phyloP scores from a whole-genome alignment of 768 basidiomycete species.

The Suillus sp. region DNA sequence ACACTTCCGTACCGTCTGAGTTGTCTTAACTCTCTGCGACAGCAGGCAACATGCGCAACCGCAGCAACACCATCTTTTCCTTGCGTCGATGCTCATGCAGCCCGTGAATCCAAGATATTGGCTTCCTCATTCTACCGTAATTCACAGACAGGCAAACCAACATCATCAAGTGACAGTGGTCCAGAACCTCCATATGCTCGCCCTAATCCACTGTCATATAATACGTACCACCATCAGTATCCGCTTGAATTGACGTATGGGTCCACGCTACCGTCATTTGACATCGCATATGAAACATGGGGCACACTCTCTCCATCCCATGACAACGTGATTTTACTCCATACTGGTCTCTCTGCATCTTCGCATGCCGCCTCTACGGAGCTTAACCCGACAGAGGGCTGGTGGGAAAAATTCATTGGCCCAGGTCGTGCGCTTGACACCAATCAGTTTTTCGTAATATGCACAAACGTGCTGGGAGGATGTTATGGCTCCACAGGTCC shows the following conservation, averaged over 20 bases:
- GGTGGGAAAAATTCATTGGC: slow-evolving; percentile 99
- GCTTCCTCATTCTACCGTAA: slow-evolving; percentile 29
- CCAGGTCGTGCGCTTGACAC: slow-evolving; percentile 95
- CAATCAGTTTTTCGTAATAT: slow-evolving; percentile 87
- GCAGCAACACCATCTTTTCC: slow-evolving; percentile 50
- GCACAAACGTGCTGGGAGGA: slow-evolving; percentile 95
- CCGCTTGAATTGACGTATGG: slow-evolving; percentile 73
- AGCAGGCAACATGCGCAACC: slow-evolving; percentile 1
- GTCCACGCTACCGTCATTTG: slow-evolving; percentile 62
- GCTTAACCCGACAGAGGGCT: slow-evolving; percentile 79
- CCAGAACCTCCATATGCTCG: slow-evolving; percentile 85
- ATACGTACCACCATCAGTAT: slow-evolving; percentile 58
- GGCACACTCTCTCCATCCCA: slow-evolving; percentile 75
- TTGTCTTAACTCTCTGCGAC: background rate
- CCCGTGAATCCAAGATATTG: slow-evolving; percentile 59
- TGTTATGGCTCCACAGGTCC: slow-evolving; percentile 99
- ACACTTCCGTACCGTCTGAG: background rate
- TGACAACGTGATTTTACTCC: slow-evolving; percentile 92
- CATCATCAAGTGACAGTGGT: slow-evolving; percentile 47
- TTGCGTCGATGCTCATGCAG: slow-evolving; percentile 83
- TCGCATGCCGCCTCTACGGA: slow-evolving; percentile 89
- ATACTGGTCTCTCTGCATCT: slow-evolving; percentile 94
- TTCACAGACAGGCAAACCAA: slow-evolving; percentile 15
- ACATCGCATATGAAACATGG: slow-evolving; percentile 99
- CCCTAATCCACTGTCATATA: slow-evolving; percentile 74